Conservation (phyloP, 345 rosid genomes). For the Microthlaspi erraticum region DNA sequence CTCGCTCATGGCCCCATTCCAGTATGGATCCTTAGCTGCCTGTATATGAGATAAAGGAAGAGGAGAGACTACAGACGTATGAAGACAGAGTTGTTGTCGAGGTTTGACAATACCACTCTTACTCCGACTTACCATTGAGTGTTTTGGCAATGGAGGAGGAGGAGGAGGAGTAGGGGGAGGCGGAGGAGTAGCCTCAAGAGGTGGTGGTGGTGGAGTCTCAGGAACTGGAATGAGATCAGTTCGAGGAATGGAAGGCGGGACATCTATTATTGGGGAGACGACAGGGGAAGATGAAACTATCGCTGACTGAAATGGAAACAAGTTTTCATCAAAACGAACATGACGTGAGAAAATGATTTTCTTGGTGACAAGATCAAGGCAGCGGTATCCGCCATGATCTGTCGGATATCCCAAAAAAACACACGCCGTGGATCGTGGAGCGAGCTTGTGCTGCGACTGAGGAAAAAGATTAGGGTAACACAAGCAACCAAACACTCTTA, state of each 20-base stretch:
- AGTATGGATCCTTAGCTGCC: background rate
- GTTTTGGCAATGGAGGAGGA: background rate
- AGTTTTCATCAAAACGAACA: background rate
- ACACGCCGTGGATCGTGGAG: background rate
- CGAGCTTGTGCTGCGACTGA: background rate
- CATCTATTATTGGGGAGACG: background rate
- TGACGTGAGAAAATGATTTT: background rate
- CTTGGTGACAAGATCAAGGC: background rate
- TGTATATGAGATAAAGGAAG: background rate
- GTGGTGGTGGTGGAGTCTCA: too few relatives aligned
- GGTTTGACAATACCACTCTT: background rate
- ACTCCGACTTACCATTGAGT: background rate
- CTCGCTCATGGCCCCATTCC: background rate
- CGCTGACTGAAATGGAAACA: too few relatives aligned
- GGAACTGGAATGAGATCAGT: background rate
- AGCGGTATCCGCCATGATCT: background rate
- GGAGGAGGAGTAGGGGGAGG: too few relatives aligned
- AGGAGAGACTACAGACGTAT: background rate
- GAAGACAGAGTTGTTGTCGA: background rate
- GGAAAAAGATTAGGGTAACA: background rate
- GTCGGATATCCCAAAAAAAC: background rate
- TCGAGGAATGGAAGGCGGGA: background rate
- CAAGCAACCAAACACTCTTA: background rate
- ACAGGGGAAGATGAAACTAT: too few relatives aligned
- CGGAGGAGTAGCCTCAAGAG: too few relatives aligned